Percentiles rank a stretch among this genome's conserved stretches.
phyloP scores from a whole-genome alignment of 2,329 filamentous ascomycete species.

The Ophiostoma sp. region DNA sequence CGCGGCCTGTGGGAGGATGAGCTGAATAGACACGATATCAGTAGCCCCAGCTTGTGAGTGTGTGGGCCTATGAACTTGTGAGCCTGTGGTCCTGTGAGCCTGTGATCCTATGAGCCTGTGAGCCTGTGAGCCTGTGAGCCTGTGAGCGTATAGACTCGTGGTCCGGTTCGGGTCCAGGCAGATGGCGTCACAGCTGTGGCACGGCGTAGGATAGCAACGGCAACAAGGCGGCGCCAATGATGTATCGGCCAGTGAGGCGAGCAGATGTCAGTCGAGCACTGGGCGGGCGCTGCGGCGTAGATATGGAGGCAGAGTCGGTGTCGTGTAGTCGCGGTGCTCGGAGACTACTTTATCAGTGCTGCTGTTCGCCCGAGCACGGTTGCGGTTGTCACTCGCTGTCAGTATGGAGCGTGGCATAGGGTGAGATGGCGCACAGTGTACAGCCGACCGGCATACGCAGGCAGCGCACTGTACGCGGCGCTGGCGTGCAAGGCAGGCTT shows the following conservation, averaged over 20 bases:
- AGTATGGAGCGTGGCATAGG: background rate
- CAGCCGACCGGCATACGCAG: background rate
- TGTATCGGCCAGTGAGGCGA: background rate
- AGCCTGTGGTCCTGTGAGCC: too few relatives aligned
- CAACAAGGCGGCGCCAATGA: background rate
- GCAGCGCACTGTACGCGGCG: slow-evolving; percentile 2
- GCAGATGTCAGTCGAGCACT: background rate
- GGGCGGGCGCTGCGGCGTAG: background rate
- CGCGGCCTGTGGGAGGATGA: background rate
- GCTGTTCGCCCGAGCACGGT: background rate
- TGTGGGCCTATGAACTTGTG: too few relatives aligned
- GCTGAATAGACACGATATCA: background rate
- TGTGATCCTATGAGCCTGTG: too few relatives aligned
- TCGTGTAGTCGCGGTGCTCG: background rate
- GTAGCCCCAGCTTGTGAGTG: background rate
- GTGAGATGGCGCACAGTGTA: slow-evolving; percentile 6
- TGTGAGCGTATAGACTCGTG: background rate
- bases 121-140: too few relatives aligned
- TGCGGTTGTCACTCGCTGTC: background rate
- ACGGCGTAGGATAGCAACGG: background rate
- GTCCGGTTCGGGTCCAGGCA: background rate
- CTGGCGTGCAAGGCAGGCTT: background rate
- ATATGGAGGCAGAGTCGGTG: background rate
- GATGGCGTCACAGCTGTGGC: slow-evolving; percentile 6
- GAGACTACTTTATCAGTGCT: background rate